These are phyloP conservation scores for Russula foetens DNA, from an alignment of 768 basidiomycete genomes.

Conservation along the genomic window DNA sequence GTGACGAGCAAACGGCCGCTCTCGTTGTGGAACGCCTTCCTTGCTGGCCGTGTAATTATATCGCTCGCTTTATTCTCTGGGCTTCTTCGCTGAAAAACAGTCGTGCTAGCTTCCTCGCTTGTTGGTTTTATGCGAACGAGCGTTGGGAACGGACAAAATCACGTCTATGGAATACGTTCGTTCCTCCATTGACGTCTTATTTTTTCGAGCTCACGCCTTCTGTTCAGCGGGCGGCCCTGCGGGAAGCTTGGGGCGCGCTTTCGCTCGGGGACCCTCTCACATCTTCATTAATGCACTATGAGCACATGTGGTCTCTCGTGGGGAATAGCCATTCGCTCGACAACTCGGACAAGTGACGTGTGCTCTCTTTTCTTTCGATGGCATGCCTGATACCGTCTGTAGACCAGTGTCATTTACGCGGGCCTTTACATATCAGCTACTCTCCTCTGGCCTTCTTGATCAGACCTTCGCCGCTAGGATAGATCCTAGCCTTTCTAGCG, in stretches of 20 bases:
- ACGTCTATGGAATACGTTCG: slow-evolving; percentile 53
- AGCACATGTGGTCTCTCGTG: slow-evolving; percentile 15
- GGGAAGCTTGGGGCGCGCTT: slow-evolving; percentile 16
- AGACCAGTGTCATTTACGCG: slow-evolving; percentile 25
- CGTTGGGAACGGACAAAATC: slow-evolving; percentile 43
- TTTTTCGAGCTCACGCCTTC: background rate
- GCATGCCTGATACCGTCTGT: background rate
- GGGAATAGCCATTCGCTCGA: background rate
- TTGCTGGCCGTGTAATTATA: slow-evolving; percentile 56
- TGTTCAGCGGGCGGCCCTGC: slow-evolving; percentile 12
- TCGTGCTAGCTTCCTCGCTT: slow-evolving; percentile 50
- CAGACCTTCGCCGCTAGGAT: slow-evolving; percentile 41
- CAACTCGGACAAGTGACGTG: slow-evolving; percentile 11
- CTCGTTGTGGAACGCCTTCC: slow-evolving; percentile 61
- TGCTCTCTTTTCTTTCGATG: background rate
- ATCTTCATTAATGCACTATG: slow-evolving; percentile 12
- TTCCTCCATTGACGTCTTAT: background rate
- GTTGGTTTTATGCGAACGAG: slow-evolving; percentile 46
- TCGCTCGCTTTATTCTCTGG: background rate
- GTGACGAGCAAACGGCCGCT: slow-evolving; percentile 26
- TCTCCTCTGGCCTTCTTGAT: slow-evolving; percentile 47
- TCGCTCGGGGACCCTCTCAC: slow-evolving; percentile 9
- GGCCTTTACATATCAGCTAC: slow-evolving; percentile 49
- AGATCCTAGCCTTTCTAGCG: slow-evolving; percentile 43
- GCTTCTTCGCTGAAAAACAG: slow-evolving; percentile 1